Evolutionary conservation across 2,329 filamentous ascomycete genomes (phyloP).

Genomic region (Aspergillus sp.): DNA sequence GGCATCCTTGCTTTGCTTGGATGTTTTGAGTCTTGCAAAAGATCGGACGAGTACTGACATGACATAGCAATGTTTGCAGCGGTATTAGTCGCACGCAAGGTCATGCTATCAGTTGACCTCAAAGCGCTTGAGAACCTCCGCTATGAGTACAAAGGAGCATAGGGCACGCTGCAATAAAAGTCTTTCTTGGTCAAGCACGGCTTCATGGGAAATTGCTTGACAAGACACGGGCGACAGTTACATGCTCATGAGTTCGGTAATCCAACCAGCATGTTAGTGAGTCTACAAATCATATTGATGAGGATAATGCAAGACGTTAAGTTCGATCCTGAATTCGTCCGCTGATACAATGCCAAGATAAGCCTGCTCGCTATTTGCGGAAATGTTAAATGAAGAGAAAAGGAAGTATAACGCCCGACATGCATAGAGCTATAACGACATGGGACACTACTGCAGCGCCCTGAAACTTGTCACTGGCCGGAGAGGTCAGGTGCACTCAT

Average conservation of each 20-base stretch:
- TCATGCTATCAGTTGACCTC: constrained; percentile 44
- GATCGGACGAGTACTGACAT: constrained; percentile 22
- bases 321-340: not conserved
- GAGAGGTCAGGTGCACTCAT: constrained; percentile 13
- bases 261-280: not conserved
- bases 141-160: constrained; percentile 47
- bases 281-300: not conserved
- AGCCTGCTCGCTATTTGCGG: not conserved
- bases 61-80: constrained; percentile 35
- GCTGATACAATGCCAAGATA: not conserved
- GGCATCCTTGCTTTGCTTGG: not conserved
- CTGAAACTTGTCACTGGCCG: not conserved
- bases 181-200: not conserved
- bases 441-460: no score
- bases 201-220: no score
- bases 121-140: constrained; percentile 40
- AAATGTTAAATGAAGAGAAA: not conserved
- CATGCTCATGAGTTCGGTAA: not conserved
- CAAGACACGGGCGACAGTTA: not conserved
- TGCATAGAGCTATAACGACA: not conserved
- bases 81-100: constrained; percentile 33
- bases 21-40: constrained; percentile 4
- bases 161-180: constrained; percentile 5
- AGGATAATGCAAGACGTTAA: not conserved
- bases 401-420: not conserved